Percentiles rank a stretch among this genome's conserved stretches.
These are phyloP conservation scores for Croton laevigatus DNA, from an alignment of 441 rosid species.

Conservation along the genomic window DNA sequence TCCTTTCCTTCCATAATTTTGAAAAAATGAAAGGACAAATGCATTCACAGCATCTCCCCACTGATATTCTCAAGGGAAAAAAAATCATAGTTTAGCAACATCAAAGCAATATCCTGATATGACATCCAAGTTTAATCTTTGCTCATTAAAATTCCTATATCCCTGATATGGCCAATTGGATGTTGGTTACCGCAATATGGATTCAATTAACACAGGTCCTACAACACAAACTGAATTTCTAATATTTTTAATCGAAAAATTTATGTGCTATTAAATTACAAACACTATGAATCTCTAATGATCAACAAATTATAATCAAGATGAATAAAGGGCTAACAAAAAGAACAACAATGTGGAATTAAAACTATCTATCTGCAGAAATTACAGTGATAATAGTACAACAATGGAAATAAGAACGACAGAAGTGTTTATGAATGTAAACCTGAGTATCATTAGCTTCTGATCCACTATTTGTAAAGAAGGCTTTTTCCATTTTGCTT, in stretches of 20 bases:
- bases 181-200: background rate
- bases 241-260: background rate
- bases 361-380: too few species aligned
- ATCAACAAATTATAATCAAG: background rate
- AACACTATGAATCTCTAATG: background rate
- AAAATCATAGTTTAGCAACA: background rate
- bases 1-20: background rate
- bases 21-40: background rate
- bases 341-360: too few species aligned
- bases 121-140: background rate
- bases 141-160: background rate
- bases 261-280: background rate
- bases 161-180: background rate
- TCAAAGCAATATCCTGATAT: background rate
- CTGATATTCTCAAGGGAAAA: background rate
- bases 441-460: too few species aligned
- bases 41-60: constrained; percentile 5
- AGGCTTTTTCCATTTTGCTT: constrained; percentile 73
- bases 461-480: too few species aligned
- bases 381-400: too few species aligned
- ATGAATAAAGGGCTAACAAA: too few species aligned
- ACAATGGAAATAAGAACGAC: too few species aligned
- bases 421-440: too few species aligned
- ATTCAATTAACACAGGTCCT: background rate
- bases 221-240: background rate